Conservation (phyloP, 1,284 basidiomycete genomes). For the Trichosporon ovoides region DNA sequence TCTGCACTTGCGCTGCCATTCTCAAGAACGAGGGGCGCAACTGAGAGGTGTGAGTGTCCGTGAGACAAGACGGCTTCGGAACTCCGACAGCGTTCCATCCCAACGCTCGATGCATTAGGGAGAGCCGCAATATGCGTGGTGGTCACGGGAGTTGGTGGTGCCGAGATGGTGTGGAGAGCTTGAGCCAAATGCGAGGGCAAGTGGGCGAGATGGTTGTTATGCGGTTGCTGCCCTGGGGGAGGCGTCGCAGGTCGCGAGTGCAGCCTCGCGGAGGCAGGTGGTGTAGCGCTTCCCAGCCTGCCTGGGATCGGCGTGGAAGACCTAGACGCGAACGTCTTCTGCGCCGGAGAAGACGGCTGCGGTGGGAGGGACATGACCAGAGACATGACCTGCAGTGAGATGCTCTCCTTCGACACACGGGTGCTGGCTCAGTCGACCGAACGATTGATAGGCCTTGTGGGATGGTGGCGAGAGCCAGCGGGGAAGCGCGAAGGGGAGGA, state of each 20-base stretch:
- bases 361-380: slow-evolving; percentile 19
- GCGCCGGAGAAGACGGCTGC: slow-evolving; percentile 11
- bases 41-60: slow-evolving; percentile 7
- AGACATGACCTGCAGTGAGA: too few species aligned
- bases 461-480: not conserved
- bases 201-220: slow-evolving; percentile 5
- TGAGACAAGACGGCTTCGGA: slow-evolving; percentile 34
- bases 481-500: not conserved
- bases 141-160: slow-evolving; percentile 42
- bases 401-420: not conserved
- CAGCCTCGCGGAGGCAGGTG: slow-evolving; percentile 17
- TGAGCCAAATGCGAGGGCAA: slow-evolving; percentile 11
- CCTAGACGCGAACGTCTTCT: slow-evolving; percentile 17
- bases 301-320: slow-evolving; percentile 17
- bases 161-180: slow-evolving; percentile 35
- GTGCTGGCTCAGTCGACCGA: not conserved
- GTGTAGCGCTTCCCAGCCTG: slow-evolving; percentile 13
- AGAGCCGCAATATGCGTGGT: slow-evolving; percentile 36
- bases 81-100: slow-evolving; percentile 43
- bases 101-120: slow-evolving; percentile 22
- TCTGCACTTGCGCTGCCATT: slow-evolving; percentile 11
- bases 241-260: slow-evolving; percentile 21
- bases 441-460: not conserved
- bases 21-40: slow-evolving; percentile 1
- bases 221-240: slow-evolving; percentile 8